These are phyloP conservation scores for Penicillium decumbens DNA, from an alignment of 2,329 filamentous ascomycete species.

Conservation along the genomic window DNA sequence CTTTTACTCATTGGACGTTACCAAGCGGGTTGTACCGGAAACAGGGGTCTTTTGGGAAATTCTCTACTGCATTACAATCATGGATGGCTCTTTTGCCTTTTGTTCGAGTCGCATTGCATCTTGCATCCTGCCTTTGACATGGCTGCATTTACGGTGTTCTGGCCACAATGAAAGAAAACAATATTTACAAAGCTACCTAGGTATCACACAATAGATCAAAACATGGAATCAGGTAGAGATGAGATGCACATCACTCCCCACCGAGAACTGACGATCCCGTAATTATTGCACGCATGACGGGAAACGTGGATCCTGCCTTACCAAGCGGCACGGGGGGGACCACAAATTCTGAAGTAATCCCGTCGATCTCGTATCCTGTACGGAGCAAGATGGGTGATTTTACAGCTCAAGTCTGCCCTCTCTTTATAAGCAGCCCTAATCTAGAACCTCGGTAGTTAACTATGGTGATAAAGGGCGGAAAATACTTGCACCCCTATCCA, in stretches of 20 bases:
- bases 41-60: slow-evolving; percentile 9
- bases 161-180: not conserved
- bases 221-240: not conserved
- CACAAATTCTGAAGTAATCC: slow-evolving; percentile 11
- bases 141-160: not conserved
- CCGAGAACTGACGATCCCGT: slow-evolving; percentile 8
- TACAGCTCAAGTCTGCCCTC: not conserved
- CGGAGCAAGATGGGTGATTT: too few species aligned
- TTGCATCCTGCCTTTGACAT: too few species aligned
- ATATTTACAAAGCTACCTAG: too few species aligned
- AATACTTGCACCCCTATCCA: slow-evolving; percentile 10
- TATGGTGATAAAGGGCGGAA: slow-evolving; percentile 3
- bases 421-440: not conserved
- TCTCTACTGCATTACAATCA: slow-evolving; percentile 1
- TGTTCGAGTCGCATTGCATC: not conserved
- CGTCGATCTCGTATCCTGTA: slow-evolving; percentile 1
- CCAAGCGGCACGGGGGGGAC: slow-evolving; percentile 8
- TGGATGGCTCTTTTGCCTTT: not conserved
- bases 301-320: slow-evolving; percentile 20
- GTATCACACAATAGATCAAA: not conserved
- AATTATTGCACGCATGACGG: slow-evolving; percentile 18
- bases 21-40: slow-evolving; percentile 11
- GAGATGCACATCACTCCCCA: slow-evolving; percentile 1
- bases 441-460: too few species aligned
- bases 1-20: slow-evolving; percentile 22